Evolutionary conservation across 352 stramenopile species (phyloP), one percentile per base, ranked within the genome.

Genomic region (Phytopythium sindhum): DNA sequence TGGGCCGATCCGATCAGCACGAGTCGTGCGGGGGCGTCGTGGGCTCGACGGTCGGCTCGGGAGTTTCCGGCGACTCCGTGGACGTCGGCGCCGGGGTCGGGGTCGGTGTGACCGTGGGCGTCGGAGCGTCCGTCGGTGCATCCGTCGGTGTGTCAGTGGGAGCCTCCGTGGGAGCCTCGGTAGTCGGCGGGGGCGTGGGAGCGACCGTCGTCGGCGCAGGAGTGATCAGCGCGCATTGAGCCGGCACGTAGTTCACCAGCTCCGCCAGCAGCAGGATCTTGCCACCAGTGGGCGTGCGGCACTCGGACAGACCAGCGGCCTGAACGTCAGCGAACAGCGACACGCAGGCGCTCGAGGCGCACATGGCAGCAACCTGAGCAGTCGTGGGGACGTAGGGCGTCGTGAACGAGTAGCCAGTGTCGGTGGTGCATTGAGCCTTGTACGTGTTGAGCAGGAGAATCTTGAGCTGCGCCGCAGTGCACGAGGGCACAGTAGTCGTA

Each of bases 251-350:
- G 64, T 77, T 51, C 8, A 77, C 45, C 17, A 77, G 33, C 26
- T 74, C 70, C 19, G 33, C 63, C 11, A 70, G 60, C 23, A 74
- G 39, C 11, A 60, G 42, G 48, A 77, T 77, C 35, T 74, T 68
- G 17, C 55, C 60, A 17, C 70, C 70, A 2, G 72, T 57, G 2
- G 67, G 66, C 15, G 68, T 65, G 2, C 44, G 47, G 48, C 70
- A 77, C 23, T 74, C 66, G 0, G 60, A 51, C 4, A 51, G 52
- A 0, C 62, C 63, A 45, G 69, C 61, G 2, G 70, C 63, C 3
- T 37, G n/a, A 1, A 67, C 63, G 28, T 72, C 60, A 2, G 54
- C 57, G 11, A 74, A 68, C 9, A 74, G 42, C 11, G 61, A 64
- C 0, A 64, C 37, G n/a, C 66, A 77, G n/a, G 66, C 55, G 9